Base-by-base conservation (phyloP, 2,329 filamentous ascomycete species). In the Pseudopyricularia cyperi region DNA sequence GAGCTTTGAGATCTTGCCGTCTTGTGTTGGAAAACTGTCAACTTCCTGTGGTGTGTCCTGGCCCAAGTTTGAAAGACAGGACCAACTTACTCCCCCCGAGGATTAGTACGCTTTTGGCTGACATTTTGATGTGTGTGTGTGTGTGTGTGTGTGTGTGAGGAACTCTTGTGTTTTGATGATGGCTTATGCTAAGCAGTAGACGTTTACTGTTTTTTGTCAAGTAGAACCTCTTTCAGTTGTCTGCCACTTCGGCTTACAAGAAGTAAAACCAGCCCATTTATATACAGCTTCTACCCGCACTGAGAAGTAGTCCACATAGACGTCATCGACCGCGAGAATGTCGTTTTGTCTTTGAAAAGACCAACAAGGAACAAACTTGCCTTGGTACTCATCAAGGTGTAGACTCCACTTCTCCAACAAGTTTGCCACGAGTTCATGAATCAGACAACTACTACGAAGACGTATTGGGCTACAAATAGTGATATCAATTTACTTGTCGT, bases 1-100 rank as follows among this genome's bases (percentile, higher is more conserved):
- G 44, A 83, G 69, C 54, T 87, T 79, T 57, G 87, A 79, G 54
- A 93, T 68, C 64, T 89, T 88, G 69, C 88, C 88, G 70, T 90
- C 46, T 48, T 19, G 14, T n/a, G n/a, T n/a, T 22, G 37, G 7
- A 14, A 19, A 7, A 19, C 22, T 42, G 37, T 42, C 35, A 42
- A 7, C 22, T 22, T 42, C 3, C 37, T n/a, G n/a, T n/a, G 8
- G 37, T 42, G n/a, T 4, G 8, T 42, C 22, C 34, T 37, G 34
- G 14, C 14, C 9, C 34, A 14, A 37, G 28, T 32, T 19, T 30
- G 15, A 12, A 19, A 7, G 6, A 7, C 7, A 28, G 9, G 32
- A 19, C 32, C n/a, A 14, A 34, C 46, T 48, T 22, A 48, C 46
- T 33, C n/a, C 48, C 48, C 3, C 48, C 48, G 12, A 50, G 48